phyloP scores from a whole-genome alignment of 768 basidiomycete species.

The Russula abietina region DNA sequence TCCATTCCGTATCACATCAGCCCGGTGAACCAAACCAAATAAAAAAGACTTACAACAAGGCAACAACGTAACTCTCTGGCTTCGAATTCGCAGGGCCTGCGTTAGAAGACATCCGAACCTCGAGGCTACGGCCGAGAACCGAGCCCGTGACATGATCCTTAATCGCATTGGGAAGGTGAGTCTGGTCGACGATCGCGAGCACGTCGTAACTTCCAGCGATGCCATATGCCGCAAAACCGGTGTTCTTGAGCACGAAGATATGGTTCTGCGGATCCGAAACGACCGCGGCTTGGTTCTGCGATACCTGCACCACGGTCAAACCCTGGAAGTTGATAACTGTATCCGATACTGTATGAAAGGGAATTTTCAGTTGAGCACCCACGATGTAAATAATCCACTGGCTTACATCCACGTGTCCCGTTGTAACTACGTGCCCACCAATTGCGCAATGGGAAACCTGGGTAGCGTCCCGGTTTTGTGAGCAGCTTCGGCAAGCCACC shows the following conservation, averaged over 20 bases:
- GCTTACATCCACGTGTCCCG: constrained; percentile 63
- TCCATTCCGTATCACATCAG: background rate
- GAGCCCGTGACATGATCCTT: constrained; percentile 58
- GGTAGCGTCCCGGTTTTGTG: constrained; percentile 71
- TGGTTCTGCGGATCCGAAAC: constrained; percentile 74
- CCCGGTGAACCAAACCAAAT: background rate
- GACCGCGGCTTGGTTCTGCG: constrained; percentile 78
- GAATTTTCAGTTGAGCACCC: too few species aligned
- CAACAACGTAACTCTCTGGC: constrained; percentile 59
- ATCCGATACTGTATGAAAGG: constrained; percentile 49
- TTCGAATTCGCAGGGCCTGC: constrained; percentile 41
- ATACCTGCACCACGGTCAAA: constrained; percentile 79
- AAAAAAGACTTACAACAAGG: constrained; percentile 55
- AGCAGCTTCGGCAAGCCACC: constrained; percentile 77
- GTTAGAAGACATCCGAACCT: constrained; percentile 59
- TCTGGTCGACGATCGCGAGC: constrained; percentile 78
- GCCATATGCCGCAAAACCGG: constrained; percentile 73
- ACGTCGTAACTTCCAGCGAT: constrained; percentile 70
- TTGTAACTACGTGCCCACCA: constrained; percentile 80
- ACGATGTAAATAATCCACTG: too few species aligned
- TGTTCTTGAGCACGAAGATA: constrained; percentile 74
- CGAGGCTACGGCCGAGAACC: constrained; percentile 65
- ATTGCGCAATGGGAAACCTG: constrained; percentile 66
- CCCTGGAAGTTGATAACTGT: constrained; percentile 77
- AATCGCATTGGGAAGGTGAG: constrained; percentile 57